Evolutionary conservation across 768 basidiomycete species (phyloP).

Genomic region (Pleurotus djamor): DNA sequence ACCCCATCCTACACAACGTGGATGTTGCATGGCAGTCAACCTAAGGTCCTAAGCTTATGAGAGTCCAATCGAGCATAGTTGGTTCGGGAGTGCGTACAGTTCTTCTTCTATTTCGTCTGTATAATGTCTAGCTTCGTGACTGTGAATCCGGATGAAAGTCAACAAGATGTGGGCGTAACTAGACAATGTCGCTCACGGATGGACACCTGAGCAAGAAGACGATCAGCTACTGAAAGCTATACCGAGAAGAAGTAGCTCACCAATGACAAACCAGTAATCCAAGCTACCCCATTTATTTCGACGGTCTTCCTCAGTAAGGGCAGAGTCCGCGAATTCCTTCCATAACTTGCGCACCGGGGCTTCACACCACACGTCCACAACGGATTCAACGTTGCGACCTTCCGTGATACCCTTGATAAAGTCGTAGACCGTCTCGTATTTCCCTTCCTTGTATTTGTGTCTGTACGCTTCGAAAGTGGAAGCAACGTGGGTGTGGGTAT

Average conservation of each 20-base stretch:
- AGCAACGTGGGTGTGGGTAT: slow-evolving; percentile 85
- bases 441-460: slow-evolving; percentile 56
- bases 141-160: slow-evolving; percentile 15
- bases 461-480: slow-evolving; percentile 69
- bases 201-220: slow-evolving; percentile 49
- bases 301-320: slow-evolving; percentile 47
- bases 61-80: background rate
- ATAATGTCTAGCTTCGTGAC: slow-evolving; percentile 74
- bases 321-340: slow-evolving; percentile 75
- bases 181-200: slow-evolving; percentile 50
- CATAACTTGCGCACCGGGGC: slow-evolving; percentile 63
- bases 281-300: slow-evolving; percentile 59
- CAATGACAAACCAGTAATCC: slow-evolving; percentile 84
- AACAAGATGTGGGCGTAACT: background rate
- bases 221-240: background rate
- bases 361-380: slow-evolving; percentile 91
- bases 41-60: slow-evolving; percentile 36
- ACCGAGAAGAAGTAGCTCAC: slow-evolving; percentile 31
- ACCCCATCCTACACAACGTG: slow-evolving; percentile 84
- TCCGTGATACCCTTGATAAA: slow-evolving; percentile 65
- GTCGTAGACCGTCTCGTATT: slow-evolving; percentile 56
- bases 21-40: slow-evolving; percentile 73
- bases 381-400: slow-evolving; percentile 53
- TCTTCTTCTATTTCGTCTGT: slow-evolving; percentile 64
- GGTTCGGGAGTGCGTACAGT: slow-evolving; percentile 42